phyloP scores from a whole-genome alignment of 352 stramenopile species.

The Aphanomyces invadans region DNA sequence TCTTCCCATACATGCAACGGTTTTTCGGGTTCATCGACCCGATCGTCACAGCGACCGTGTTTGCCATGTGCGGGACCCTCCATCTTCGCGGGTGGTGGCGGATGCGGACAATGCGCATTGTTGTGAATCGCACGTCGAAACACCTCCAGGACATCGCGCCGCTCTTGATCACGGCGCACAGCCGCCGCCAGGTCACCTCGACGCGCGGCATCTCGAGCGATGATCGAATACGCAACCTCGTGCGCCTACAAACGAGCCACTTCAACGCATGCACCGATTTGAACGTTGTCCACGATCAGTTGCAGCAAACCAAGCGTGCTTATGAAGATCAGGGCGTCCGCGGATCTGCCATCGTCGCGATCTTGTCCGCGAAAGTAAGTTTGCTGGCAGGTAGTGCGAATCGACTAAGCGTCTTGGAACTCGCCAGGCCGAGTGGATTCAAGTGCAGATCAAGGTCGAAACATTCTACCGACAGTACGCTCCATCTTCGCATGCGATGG shows the following conservation, averaged over 20 bases:
- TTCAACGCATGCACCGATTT: background rate
- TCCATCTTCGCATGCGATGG: background rate
- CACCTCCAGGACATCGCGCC: slow-evolving; percentile 1
- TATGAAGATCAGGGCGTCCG: background rate
- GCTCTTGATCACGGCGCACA: background rate
- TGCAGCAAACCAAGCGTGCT: background rate
- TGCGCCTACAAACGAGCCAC: background rate
- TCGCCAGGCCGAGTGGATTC: background rate
- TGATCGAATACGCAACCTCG: background rate
- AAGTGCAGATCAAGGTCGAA: background rate
- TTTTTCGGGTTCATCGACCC: slow-evolving; percentile 6
- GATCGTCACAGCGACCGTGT: background rate
- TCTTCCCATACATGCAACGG: background rate
- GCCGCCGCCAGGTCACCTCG: background rate
- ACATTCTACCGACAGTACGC: background rate
- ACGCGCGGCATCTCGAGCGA: background rate
- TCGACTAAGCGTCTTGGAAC: no score
- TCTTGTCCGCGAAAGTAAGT: background rate
- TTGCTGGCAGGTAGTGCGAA: no score
- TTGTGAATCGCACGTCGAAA: background rate
- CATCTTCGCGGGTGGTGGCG: background rate
- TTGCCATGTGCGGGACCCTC: background rate
- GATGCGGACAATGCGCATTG: background rate
- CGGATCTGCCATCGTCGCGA: background rate
- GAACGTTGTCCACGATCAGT: background rate